phyloP scores from a whole-genome alignment of 352 stramenopile genomes.

The Phytopythium helicoides region DNA sequence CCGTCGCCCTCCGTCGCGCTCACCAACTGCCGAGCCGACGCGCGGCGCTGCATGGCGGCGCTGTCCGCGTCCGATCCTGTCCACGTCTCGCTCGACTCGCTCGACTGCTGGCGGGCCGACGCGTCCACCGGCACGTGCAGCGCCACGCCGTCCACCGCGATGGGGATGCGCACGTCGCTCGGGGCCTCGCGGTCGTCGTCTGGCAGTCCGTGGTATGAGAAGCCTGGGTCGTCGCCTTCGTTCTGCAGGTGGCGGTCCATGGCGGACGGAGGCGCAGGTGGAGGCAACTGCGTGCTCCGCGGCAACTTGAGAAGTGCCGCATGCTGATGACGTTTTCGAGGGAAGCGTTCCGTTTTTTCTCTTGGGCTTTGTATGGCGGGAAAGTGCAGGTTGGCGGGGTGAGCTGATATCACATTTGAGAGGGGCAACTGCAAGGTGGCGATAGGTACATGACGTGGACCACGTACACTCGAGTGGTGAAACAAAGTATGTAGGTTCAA shows the following conservation, averaged over 20 bases:
- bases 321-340: no score
- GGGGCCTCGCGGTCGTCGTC: not conserved
- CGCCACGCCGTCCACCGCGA: not conserved
- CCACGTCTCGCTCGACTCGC: conserved; percentile 3
- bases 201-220: conserved; percentile 4
- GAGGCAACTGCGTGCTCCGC: not conserved
- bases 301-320: not conserved
- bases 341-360: no score
- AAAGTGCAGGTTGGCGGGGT: no score
- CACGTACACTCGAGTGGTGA: no score
- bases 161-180: conserved; percentile 3
- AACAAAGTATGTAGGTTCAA: no score
- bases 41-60: not conserved
- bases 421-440: no score
- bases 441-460: no score
- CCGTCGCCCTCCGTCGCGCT: no score
- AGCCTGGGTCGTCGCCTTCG: conserved; percentile 3
- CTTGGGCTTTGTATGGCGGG: no score
- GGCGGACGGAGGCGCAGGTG: not conserved
- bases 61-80: not conserved
- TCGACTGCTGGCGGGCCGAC: not conserved
- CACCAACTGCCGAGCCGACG: conserved; percentile 1
- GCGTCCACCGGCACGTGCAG: not conserved
- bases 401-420: no score
- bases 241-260: not conserved